Conservation (phyloP, 108 stramenopile species). For the Pseudonitzschia pungens region DNA sequence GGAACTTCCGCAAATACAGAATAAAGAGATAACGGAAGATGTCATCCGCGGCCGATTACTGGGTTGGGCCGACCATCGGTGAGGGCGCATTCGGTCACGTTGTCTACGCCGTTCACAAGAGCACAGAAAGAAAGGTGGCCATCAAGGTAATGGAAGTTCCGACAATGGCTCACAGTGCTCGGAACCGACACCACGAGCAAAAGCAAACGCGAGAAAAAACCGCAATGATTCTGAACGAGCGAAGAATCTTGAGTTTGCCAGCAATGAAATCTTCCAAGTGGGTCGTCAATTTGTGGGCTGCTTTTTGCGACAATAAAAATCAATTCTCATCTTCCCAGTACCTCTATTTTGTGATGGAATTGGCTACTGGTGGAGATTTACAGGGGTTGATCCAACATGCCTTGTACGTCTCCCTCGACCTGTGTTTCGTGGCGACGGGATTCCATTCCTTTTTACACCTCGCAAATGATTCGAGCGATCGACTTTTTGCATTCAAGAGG, state of each 20-base stretch:
- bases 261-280: background rate
- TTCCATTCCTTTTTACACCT: constrained; percentile 36
- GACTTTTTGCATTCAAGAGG: constrained; percentile 34
- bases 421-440: constrained; percentile 12
- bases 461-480: constrained; percentile 32
- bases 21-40: too few species aligned
- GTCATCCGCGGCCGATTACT: constrained; percentile 9
- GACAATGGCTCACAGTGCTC: background rate
- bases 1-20: too few species aligned
- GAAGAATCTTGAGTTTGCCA: constrained; percentile 2
- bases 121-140: constrained; percentile 10
- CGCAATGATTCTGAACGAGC: constrained; percentile 12
- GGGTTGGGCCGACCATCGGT: constrained; percentile 38
- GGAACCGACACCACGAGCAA: background rate
- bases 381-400: constrained; percentile 26
- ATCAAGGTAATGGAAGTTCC: constrained; percentile 13
- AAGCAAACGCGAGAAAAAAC: background rate
- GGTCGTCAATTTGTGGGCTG: constrained; percentile 17
- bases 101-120: constrained; percentile 37
- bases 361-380: constrained; percentile 44
- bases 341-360: constrained; percentile 42
- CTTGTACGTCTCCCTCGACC: background rate
- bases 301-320: constrained; percentile 30
- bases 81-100: constrained; percentile 44
- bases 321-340: background rate